These are phyloP conservation scores for Podaxis sp. DNA, from an alignment of 768 basidiomycete species.

Conservation along the genomic window DNA sequence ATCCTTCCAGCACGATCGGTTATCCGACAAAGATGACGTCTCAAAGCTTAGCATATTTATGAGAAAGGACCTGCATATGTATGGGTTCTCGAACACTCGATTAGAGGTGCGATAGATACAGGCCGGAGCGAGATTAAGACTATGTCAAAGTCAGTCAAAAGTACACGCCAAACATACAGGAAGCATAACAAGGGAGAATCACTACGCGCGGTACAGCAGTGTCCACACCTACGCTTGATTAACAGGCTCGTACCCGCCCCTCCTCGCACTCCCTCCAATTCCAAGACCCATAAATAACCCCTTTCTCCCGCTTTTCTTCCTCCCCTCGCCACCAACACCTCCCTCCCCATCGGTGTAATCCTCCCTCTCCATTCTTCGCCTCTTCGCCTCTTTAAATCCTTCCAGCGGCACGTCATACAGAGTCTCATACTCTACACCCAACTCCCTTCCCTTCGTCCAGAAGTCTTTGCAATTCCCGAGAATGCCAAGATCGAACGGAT, in stretches of 20 bases:
- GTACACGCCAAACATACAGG: neutral
- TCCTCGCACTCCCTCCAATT: conserved; percentile 46
- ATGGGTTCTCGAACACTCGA: too few relatives aligned
- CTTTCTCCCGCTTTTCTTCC: conserved; percentile 39
- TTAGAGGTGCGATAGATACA: neutral
- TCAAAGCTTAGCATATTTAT: too few relatives aligned
- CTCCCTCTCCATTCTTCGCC: conserved; percentile 50
- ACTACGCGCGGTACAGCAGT: neutral
- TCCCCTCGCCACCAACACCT: conserved; percentile 44
- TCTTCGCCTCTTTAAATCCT: conserved; percentile 78
- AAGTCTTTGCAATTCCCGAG: conserved; percentile 88
- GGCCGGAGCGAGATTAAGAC: neutral
- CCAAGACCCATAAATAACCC: conserved; percentile 58
- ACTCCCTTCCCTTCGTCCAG: conserved; percentile 82
- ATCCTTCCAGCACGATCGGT: too few relatives aligned
- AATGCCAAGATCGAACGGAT: conserved; percentile 90
- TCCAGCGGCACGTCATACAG: conserved; percentile 89
- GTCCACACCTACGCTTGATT: conserved; percentile 46
- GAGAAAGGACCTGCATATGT: too few relatives aligned
- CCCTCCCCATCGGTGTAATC: conserved; percentile 62
- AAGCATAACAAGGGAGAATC: neutral
- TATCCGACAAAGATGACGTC: too few relatives aligned
- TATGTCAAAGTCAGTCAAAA: neutral
- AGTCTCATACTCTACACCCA: conserved; percentile 88
- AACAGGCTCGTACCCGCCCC: conserved; percentile 65